A percentile compares a stretch with the other conserved stretches of the same genome.
Conservation (phyloP, 2,329 filamentous ascomycete genomes). For the Colletotrichum nymphaeae region DNA sequence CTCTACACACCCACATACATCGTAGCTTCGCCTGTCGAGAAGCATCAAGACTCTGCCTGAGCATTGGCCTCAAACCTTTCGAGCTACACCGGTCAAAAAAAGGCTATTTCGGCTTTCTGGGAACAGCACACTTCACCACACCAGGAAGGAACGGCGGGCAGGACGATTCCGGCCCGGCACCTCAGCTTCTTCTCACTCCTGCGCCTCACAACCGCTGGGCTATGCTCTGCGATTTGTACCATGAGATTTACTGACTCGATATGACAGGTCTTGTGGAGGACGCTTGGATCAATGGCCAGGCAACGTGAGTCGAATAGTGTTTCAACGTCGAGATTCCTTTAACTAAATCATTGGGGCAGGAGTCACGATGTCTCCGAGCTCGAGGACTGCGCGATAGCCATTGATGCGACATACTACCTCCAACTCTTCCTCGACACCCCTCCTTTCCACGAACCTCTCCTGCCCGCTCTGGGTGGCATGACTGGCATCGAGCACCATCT, state of each 20-base stretch:
- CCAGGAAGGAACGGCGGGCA: not conserved
- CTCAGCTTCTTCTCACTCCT: not conserved
- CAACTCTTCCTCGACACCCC: conserved; percentile 78
- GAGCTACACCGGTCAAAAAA: not conserved
- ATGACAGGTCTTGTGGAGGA: conserved; percentile 50
- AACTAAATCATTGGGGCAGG: conserved; percentile 46
- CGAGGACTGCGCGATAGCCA: conserved; percentile 79
- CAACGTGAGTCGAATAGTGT: conserved; percentile 39
- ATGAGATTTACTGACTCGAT: conserved; percentile 18
- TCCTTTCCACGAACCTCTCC: conserved; percentile 84
- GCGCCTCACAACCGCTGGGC: not conserved
- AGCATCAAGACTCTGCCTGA: not conserved
- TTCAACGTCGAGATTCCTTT: not conserved
- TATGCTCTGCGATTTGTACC: not conserved
- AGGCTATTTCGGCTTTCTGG: not conserved
- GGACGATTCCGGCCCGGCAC: not conserved
- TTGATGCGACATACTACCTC: conserved; percentile 93
- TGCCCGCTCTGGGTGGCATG: conserved; percentile 89
- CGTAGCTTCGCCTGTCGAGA: not conserved
- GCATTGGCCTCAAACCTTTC: not conserved
- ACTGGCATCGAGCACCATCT: conserved; percentile 84
- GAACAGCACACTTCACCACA: conserved; percentile 11
- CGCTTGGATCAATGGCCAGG: conserved; percentile 51
- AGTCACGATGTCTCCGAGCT: conserved; percentile 76
- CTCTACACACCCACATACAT: not conserved